Base-by-base conservation (phyloP, 139 green algal species). In the Volvox reticuliferus region DNA sequence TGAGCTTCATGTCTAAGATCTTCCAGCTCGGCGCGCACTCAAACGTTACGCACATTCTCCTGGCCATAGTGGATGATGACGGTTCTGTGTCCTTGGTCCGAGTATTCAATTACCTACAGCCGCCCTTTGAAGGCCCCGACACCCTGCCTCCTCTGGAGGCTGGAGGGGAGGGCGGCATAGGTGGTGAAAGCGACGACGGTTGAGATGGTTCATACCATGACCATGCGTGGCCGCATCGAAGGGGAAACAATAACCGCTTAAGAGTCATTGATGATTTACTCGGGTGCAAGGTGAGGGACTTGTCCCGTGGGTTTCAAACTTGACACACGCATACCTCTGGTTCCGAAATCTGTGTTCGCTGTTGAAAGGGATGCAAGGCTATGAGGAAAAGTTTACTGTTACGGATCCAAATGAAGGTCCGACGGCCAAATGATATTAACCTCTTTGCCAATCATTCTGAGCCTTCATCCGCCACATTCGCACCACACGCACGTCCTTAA, bases 11-110 rank as follows among this genome's bases (percentile, higher is more conserved):
- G 63, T 21, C 63, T 0, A 44, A 87, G 24, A 79, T 93, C 32
- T 93, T 93, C 30, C 28, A 85, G 44, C 84, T 91, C 13, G 88
- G 85, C 6, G 83, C 82, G 19, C 75, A 89, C 75, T 44, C 82
- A 1, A 82, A 89, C 37, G 36, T 82, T 28, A 28, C 73, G 36
- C 90, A 93, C 79, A 86, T 93, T 17, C 44, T 93, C 36, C 84
- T 95, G 12, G 93, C 84, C 1, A 93, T 92, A 12, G 91, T 92
- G 1, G 93, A 95, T n/a, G 93, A 92, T n/a, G 93, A 93, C 44
- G 91, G 91, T 21, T 91, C 86, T 12, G 93, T 93, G 61, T 95
- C 93, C 0, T 61, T 95, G 24, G 35, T 92, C 44, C 88, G 93
- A 24, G 32, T 84, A 36, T 95, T 95, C 82, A 89, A 84, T 28